phyloP scores from a whole-genome alignment of 2,329 filamentous ascomycete genomes.

The Colletotrichum melonis region DNA sequence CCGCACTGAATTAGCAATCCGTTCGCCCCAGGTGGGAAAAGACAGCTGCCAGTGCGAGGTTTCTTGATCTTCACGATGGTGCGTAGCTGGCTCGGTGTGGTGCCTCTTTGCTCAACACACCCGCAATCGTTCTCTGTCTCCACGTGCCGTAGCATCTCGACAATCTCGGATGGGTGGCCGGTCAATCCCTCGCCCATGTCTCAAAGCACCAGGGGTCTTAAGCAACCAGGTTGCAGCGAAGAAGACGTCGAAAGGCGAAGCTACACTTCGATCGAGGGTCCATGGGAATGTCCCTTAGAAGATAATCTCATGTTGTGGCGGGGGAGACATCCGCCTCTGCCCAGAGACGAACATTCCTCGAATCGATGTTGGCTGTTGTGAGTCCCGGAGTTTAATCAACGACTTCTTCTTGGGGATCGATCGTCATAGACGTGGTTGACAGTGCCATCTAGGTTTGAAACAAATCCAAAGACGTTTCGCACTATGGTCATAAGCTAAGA shows the following conservation, averaged over 20 bases:
- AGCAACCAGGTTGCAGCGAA: neutral
- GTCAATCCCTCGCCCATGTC: no score
- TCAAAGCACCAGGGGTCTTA: neutral
- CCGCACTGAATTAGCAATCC: neutral
- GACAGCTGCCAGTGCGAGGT: constrained; percentile 12
- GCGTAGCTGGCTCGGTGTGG: neutral
- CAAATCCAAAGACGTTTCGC: constrained; percentile 23
- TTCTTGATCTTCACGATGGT: neutral
- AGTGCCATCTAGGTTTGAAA: constrained; percentile 23
- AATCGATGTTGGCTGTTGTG: neutral
- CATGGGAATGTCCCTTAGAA: neutral
- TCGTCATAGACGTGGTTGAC: neutral
- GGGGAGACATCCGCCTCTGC: neutral
- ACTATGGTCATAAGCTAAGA: constrained; percentile 2
- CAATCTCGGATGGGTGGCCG: no score
- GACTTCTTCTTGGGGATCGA: neutral
- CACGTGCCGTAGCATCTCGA: neutral
- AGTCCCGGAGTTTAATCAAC: neutral
- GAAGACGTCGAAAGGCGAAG: neutral
- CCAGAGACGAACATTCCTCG: constrained; percentile 25
- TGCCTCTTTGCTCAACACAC: neutral
- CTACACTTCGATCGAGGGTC: neutral
- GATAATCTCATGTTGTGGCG: neutral
- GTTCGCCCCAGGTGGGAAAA: neutral
- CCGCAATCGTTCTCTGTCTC: neutral